phyloP scores from a whole-genome alignment of 352 stramenopile genomes.

The Hyphochytrium catenoides region DNA sequence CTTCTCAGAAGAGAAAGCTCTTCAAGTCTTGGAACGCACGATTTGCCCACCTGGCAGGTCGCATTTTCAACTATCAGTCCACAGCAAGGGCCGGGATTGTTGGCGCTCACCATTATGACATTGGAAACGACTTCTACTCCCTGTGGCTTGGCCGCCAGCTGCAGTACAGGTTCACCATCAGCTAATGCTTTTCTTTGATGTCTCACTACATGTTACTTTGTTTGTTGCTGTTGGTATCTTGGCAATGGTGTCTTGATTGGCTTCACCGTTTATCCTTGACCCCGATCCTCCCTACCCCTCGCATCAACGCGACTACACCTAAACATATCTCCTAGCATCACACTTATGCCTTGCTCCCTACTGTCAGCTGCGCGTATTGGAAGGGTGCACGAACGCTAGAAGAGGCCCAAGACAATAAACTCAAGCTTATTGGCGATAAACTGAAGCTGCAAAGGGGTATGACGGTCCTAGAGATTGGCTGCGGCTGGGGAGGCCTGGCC shows the following conservation, averaged over 20 bases:
- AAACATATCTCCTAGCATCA: too few relatives aligned
- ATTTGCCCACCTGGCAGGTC: conserved; percentile 34
- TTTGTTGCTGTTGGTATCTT: too few relatives aligned
- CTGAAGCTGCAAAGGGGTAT: conserved; percentile 55
- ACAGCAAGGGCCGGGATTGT: conserved; percentile 48
- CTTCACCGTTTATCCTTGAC: too few relatives aligned
- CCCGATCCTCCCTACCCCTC: too few relatives aligned
- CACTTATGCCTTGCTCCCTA: too few relatives aligned
- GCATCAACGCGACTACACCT: too few relatives aligned
- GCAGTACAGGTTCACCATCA: conserved; percentile 66
- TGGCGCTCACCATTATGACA: conserved; percentile 54
- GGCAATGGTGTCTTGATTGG: too few relatives aligned
- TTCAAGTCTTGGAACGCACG: conserved; percentile 65
- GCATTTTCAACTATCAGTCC: conserved; percentile 64
- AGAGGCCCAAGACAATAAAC: conserved; percentile 53
- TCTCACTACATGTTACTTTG: too few relatives aligned
- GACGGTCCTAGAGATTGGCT: conserved; percentile 63
- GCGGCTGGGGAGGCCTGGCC: conserved; percentile 57
- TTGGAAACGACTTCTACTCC: conserved; percentile 67
- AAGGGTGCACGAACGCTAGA: conserved; percentile 50
- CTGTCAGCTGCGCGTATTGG: conserved; percentile 57
- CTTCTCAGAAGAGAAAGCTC: conserved; percentile 45
- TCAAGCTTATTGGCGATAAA: conserved; percentile 59
- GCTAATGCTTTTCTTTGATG: too few relatives aligned
- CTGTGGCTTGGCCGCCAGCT: conserved; percentile 60